Base-by-base conservation (phyloP, 805 yeast species). In the Debaryomyces castellii region DNA sequence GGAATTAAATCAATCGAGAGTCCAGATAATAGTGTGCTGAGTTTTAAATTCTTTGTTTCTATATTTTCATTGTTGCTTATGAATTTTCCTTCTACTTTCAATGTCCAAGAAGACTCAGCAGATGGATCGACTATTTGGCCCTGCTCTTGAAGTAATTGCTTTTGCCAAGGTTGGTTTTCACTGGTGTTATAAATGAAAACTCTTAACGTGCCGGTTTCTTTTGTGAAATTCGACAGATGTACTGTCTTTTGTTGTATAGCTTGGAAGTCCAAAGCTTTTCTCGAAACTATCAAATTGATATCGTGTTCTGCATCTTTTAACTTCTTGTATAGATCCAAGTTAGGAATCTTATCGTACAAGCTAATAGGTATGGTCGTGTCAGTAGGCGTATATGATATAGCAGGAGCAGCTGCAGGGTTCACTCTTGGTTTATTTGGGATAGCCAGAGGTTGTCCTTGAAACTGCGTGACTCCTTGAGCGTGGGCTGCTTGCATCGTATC, bases 131-230 rank as follows among this genome's bases (percentile, higher is more conserved):
- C 12, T 11, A 50, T 47, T 3, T 51, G 44, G n/a, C 58, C 56
- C 39, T 52, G 50, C n/a, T 51, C 52, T 41, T 62, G 63, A 14
- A 47, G 48, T 37, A 62, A 54, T 47, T 64, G 67, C 27, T 60
- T 60, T 48, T 73, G 77, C 98, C 98, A 94, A 37, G 92, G 88
- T 67, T 92, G 98, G 62, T 88, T 87, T 50, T 84, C 87, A 24
- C 86, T 73, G 4, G 89, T 85, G 60, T 88, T 89, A 57, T 91
- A 89, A 16, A 94, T 74, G 59, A 83, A 92, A 14, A 94, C 78
- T 46, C 98, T 80, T 54, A 94, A 74, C 11, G 77, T 74, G 43
- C 86, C 84, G 30, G 81, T 81, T 50, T 78, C 79, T 28, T 67
- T 55, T 49, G 63, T 58, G 48, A 53, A 61, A 57, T 48, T 69